Evolutionary conservation across 1,284 basidiomycete species (phyloP), one percentile per base, ranked within the genome.

Genomic region (Meripilus lineatus): DNA sequence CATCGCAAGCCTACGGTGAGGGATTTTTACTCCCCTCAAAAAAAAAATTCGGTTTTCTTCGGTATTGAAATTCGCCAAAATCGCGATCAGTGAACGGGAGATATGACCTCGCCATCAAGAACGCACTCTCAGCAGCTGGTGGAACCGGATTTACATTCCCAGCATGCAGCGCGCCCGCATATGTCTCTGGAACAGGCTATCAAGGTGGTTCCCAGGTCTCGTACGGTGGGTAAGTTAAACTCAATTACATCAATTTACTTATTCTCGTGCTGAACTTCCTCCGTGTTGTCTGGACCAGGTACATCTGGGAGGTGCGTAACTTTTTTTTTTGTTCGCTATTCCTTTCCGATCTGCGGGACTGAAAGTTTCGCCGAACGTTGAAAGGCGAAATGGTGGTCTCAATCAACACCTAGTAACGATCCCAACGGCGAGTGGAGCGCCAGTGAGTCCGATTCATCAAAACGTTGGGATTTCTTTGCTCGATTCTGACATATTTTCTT

Each of bases 121-220:
- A 74, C 45, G 72, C 78, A 22, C 65, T 84, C 32, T 62, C 67
- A 13, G 73, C 74, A 25, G 77, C 79, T 24, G 81, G 82, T 33
- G 77, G 80, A 18, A 79, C 78, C 18, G 79, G 80, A 3, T 85
- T 85, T 59, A 75, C 71, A 1, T 84, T 71, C 58, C 81, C 81
- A 11, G 54, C 74, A 40, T 84, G 81, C 57, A 70, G 72, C 22
- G 77, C 78, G 6, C 67, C 76, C 14, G 69, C 73, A 1, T 85
- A 66, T 55, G 64, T 65, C 28, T 58, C 73, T 5, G 75, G 77
- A 22, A 70, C 58, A 5, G 65, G 57, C 46, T 84, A 86, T 58
- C 56, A 69, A 3, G 78, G 67, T 3, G 74, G 75, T 23, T 69
- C 72, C 3, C 56, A 71, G 50, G 80, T 78, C 18, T 72, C 79